These are phyloP conservation scores for sorghum (Sorghum bicolor) DNA, from an alignment of 176 grass and related monocot species.

Conservation along the genomic window Sorghum_bicolor_NCBIv3 NC_012877.2:62394001-62394500, in stretches of 20 bases:
- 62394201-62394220: constrained; percentile 38
- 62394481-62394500: neutral
- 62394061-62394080: constrained; percentile 41
- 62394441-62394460: neutral
- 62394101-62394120: constrained; percentile 48
- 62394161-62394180: constrained; percentile 17
- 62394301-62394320: neutral
- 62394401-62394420: neutral
- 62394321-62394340: neutral
- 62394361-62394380: neutral
- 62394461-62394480: neutral
- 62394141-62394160: constrained; percentile 39
- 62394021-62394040: constrained; percentile 50
- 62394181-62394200: constrained; percentile 38
- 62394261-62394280: constrained; percentile 39
- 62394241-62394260: constrained; percentile 25
- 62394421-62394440: constrained; percentile 6
- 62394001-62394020: constrained; percentile 30
- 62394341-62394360: neutral
- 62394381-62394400: neutral
- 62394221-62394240: neutral
- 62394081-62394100: constrained; percentile 31
- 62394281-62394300: neutral
- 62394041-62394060: constrained; percentile 44
- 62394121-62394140: constrained; percentile 41